Evolutionary conservation across 805 yeast species (phyloP).

Genomic region (Suhomyces sp.): DNA sequence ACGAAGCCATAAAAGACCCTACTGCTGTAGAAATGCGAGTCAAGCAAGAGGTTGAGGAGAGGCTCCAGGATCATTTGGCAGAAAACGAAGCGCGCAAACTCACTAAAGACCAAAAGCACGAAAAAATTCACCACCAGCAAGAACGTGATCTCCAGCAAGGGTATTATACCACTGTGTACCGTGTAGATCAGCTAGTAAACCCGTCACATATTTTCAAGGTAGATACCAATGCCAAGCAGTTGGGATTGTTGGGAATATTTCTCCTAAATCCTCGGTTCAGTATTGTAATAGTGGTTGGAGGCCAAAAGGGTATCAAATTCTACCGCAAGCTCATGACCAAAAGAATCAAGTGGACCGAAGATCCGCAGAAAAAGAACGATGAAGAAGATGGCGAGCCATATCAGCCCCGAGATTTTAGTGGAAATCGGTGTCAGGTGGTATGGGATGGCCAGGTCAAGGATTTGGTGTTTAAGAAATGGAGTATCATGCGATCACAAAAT

Average conservation of each 20-base stretch:
- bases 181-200: conserved; percentile 51
- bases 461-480: conserved; percentile 65
- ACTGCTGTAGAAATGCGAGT: conserved; percentile 79
- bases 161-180: conserved; percentile 54
- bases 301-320: conserved; percentile 55
- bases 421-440: conserved; percentile 47
- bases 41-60: conserved; percentile 59
- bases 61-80: conserved; percentile 56
- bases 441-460: conserved; percentile 72
- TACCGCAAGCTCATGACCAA: conserved; percentile 58
- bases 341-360: conserved; percentile 70
- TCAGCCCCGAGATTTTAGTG: conserved; percentile 16
- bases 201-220: conserved; percentile 72
- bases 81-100: conserved; percentile 63
- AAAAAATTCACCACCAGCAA: conserved; percentile 40
- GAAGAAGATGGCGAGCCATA: conserved; percentile 2
- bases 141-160: conserved; percentile 54
- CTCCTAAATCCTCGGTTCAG: conserved; percentile 46
- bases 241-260: conserved; percentile 62
- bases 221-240: conserved; percentile 76
- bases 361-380: conserved; percentile 23
- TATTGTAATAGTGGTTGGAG: conserved; percentile 74
- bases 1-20: conserved; percentile 85
- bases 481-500: conserved; percentile 50
- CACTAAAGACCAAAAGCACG: conserved; percentile 53